phyloP scores from a whole-genome alignment of 1,284 basidiomycete species.

The Apiotrichum gracile region DNA sequence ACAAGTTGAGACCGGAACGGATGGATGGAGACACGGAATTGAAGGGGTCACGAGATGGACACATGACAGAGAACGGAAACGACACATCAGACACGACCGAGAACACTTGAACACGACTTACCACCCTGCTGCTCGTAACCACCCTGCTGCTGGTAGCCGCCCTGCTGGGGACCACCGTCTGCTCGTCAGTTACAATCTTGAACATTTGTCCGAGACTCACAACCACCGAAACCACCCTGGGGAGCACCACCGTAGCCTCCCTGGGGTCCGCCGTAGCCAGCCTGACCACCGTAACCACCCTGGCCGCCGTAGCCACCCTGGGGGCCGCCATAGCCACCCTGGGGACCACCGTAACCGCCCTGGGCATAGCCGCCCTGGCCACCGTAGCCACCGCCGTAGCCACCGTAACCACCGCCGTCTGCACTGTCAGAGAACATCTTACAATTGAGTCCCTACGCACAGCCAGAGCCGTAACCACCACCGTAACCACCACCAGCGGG shows the following conservation, averaged over 20 bases:
- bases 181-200: not conserved
- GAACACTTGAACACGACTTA: constrained; percentile 9
- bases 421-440: constrained; percentile 1
- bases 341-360: constrained; percentile 37
- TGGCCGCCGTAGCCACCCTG: constrained; percentile 41
- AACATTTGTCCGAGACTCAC: constrained; percentile 11
- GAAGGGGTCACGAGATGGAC: not conserved
- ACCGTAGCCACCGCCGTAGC: constrained; percentile 33
- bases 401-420: constrained; percentile 36
- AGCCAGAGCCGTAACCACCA: constrained; percentile 42
- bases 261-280: constrained; percentile 40
- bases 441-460: constrained; percentile 17
- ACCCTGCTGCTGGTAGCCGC: constrained; percentile 45
- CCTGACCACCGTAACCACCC: constrained; percentile 40
- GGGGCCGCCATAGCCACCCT: constrained; percentile 25
- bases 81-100: not conserved
- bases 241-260: constrained; percentile 44
- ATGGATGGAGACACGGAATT: not conserved
- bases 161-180: constrained; percentile 23
- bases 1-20: not conserved
- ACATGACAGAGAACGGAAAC: not conserved
- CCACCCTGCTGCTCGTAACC: constrained; percentile 37
- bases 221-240: constrained; percentile 20
- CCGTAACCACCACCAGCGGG: constrained; percentile 53
- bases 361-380: constrained; percentile 35